Evolutionary conservation across 352 stramenopile genomes (phyloP).

Genomic region (Hyaloperonospora brassicae): DNA sequence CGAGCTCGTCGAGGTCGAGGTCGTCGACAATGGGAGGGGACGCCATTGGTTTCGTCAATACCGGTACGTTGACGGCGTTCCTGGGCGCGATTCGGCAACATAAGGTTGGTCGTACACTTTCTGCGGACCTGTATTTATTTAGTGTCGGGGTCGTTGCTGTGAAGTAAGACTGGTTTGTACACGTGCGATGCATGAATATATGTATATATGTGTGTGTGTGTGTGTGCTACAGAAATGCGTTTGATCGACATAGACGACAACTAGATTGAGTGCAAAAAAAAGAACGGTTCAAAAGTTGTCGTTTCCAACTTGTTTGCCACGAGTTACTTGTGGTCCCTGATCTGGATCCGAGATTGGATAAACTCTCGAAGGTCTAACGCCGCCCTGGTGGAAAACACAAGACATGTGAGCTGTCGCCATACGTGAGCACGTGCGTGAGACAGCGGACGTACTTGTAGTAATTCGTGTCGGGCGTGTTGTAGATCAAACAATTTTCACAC

Average conservation of each 20-base stretch:
- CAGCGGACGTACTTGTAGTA: conserved; percentile 89
- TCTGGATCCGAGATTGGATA: conserved; percentile 56
- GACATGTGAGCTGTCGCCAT: not conserved
- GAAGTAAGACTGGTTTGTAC: too few species aligned
- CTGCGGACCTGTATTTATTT: too few species aligned
- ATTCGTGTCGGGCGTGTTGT: conserved; percentile 94
- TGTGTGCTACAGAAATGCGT: too few species aligned
- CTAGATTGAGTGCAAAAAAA: too few species aligned
- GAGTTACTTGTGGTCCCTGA: conserved; percentile 32
- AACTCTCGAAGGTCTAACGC: conserved; percentile 74
- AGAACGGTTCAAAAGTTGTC: too few species aligned
- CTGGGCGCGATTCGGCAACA: too few species aligned
- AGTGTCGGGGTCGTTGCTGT: too few species aligned
- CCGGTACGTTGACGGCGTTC: too few species aligned
- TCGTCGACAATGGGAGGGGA: conserved; percentile 64
- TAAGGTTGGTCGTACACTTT: too few species aligned
- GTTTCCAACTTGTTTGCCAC: not conserved
- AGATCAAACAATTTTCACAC: conserved; percentile 95
- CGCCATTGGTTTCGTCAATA: not conserved
- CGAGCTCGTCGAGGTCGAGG: conserved; percentile 90
- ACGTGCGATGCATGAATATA: too few species aligned
- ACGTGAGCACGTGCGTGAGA: not conserved
- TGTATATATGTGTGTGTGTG: too few species aligned
- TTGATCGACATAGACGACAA: too few species aligned
- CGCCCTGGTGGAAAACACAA: conserved; percentile 32